These are phyloP conservation scores for Rhynchosporium secalis DNA, from an alignment of 2,329 filamentous ascomycete genomes.

Conservation along the genomic window DNA sequence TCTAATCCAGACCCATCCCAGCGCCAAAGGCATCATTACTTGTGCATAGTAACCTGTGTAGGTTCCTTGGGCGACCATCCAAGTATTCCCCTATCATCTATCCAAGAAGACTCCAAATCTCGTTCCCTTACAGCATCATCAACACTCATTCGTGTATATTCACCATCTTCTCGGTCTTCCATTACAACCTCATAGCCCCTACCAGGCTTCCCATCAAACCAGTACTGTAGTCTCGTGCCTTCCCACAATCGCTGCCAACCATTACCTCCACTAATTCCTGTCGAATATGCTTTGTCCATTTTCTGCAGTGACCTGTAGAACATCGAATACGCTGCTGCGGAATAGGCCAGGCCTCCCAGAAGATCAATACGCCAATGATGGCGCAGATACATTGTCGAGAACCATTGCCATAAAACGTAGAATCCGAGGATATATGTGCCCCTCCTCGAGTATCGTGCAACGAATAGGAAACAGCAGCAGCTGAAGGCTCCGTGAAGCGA, in stretches of 20 bases:
- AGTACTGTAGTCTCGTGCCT: slow-evolving; percentile 31
- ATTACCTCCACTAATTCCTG: slow-evolving; percentile 33
- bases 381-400: slow-evolving; percentile 95
- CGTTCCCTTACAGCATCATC: slow-evolving; percentile 14
- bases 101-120: slow-evolving; percentile 31
- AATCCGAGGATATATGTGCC: slow-evolving; percentile 66
- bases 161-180: slow-evolving; percentile 19
- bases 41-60: neutral
- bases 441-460: slow-evolving; percentile 49
- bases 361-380: slow-evolving; percentile 95
- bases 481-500: slow-evolving; percentile 93
- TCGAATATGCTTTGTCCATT: slow-evolving; percentile 36
- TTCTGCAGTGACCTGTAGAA: slow-evolving; percentile 34
- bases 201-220: slow-evolving; percentile 31
- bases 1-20: neutral
- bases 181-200: slow-evolving; percentile 28
- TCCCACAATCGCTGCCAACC: slow-evolving; percentile 36
- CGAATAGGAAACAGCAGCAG: slow-evolving; percentile 82
- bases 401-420: slow-evolving; percentile 92
- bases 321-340: slow-evolving; percentile 70
- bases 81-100: slow-evolving; percentile 25
- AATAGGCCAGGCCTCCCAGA: slow-evolving; percentile 77
- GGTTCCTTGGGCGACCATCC: slow-evolving; percentile 8
- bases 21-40: neutral
- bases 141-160: slow-evolving; percentile 14